Conservation (phyloP, 495 filamentous ascomycete genomes). For the Chlorociboria aeruginascens region DNA sequence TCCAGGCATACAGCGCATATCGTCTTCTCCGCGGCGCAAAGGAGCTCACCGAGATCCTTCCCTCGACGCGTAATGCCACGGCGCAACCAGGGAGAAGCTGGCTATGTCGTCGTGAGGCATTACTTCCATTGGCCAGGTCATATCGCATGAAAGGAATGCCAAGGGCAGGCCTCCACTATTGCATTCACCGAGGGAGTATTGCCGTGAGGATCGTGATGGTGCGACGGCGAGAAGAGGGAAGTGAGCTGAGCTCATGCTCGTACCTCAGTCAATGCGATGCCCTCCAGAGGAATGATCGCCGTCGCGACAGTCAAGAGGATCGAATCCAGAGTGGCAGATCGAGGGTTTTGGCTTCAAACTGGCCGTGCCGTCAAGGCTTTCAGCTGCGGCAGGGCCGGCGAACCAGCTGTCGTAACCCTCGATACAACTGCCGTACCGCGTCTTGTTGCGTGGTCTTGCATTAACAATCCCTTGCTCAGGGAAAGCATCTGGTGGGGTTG, state of each 20-base stretch:
- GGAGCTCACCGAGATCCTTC: too few relatives aligned
- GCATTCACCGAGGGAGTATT: conserved; percentile 8
- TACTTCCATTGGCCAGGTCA: conserved; percentile 13
- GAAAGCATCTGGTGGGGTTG: too few relatives aligned
- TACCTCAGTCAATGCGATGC: conserved; percentile 6
- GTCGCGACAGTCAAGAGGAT: conserved; percentile 2
- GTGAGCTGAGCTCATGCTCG: conserved; percentile 9
- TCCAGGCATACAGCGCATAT: neutral
- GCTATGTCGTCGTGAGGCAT: conserved; percentile 10
- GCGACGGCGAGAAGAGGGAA: conserved; percentile 11
- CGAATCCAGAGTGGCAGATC: conserved; percentile 7
- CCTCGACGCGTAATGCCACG: conserved; percentile 7
- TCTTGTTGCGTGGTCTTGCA: too few relatives aligned
- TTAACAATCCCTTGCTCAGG: too few relatives aligned
- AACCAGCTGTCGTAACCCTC: neutral
- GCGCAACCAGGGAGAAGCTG: conserved; percentile 11
- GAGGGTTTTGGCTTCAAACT: conserved; percentile 10
- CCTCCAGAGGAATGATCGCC: conserved; percentile 4
- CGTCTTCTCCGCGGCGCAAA: conserved; percentile 2
- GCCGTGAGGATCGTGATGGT: conserved; percentile 10
- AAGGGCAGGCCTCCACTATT: conserved; percentile 9
- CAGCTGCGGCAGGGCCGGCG: conserved; percentile 4
- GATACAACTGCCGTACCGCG: too few relatives aligned
- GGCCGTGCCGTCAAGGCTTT: conserved; percentile 8
- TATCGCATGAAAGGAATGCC: conserved; percentile 10